Percentiles rank a stretch among this genome's conserved stretches.
Conservation (phyloP, 2,329 filamentous ascomycete species). For the Monosporascus sp. region DNA sequence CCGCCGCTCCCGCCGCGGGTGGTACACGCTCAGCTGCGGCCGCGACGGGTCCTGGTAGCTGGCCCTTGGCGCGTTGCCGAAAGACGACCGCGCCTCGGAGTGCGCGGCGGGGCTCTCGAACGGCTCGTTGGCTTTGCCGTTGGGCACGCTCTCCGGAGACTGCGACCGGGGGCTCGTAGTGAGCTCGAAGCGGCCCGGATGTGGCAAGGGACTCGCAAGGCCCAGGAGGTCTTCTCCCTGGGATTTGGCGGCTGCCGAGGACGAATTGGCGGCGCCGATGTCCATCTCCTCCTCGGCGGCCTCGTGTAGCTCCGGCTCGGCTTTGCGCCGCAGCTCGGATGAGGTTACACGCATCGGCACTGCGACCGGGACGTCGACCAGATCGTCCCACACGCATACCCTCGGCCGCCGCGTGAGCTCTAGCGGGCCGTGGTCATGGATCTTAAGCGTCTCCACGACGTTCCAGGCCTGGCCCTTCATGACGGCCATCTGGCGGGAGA, state of each 20-base stretch:
- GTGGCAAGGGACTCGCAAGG: conserved; percentile 60
- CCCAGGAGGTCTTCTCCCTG: conserved; percentile 64
- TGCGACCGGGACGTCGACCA: conserved; percentile 92
- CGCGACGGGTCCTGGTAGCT: conserved; percentile 39
- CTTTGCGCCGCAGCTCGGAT: conserved; percentile 71
- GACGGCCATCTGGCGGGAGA: conserved; percentile 93
- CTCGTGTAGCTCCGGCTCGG: conserved; percentile 38
- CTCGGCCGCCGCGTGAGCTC: conserved; percentile 86
- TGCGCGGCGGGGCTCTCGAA: conserved; percentile 14
- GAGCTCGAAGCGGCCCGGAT: conserved; percentile 71
- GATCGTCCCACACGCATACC: conserved; percentile 96
- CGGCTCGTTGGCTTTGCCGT: conserved; percentile 20
- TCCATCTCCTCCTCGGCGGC: conserved; percentile 83
- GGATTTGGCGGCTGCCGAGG: conserved; percentile 32
- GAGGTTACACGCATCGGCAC: conserved; percentile 83
- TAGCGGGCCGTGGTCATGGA: conserved; percentile 82
- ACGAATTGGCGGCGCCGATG: conserved; percentile 66
- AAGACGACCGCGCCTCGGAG: conserved; percentile 7
- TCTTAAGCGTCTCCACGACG: conserved; percentile 94
- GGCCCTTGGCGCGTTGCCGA: conserved; percentile 13
- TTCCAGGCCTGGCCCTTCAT: conserved; percentile 99
- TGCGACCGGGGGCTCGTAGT: conserved; percentile 36
- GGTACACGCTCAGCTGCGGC: conserved; percentile 36
- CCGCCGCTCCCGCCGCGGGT: conserved; percentile 44
- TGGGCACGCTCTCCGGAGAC: conserved; percentile 30